Percentiles rank a stretch among this genome's conserved stretches.
Conservation (phyloP, 1,284 basidiomycete species). For the Apiotrichum gamsii region DNA sequence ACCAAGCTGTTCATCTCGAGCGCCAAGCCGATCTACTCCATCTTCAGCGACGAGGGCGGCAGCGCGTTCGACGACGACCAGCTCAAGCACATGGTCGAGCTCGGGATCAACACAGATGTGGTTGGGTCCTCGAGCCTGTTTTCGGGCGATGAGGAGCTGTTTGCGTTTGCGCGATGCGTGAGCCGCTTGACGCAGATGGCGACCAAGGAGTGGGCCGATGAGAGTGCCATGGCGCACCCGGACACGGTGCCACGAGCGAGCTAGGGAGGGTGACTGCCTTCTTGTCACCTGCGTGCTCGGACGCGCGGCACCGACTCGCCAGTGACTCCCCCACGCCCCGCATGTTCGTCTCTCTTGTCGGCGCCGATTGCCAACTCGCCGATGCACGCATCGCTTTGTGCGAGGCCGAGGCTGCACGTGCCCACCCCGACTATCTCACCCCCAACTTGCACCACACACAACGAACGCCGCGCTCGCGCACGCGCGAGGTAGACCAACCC, state of each 20-base stretch:
- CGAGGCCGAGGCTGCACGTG: no score
- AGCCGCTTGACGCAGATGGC: constrained; percentile 85
- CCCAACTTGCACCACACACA: no score
- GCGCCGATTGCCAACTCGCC: no score
- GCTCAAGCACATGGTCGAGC: constrained; percentile 49
- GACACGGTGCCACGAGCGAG: neutral
- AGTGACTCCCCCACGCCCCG: no score
- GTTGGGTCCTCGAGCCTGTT: constrained; percentile 81
- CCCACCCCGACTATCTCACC: no score
- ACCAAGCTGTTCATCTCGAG: constrained; percentile 85
- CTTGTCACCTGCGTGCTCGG: no score
- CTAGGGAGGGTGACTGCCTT: no score
- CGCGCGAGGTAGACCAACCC: no score
- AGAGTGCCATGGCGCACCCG: constrained; percentile 12
- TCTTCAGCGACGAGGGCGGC: constrained; percentile 68
- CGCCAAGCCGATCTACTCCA: constrained; percentile 77
- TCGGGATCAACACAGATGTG: constrained; percentile 69
- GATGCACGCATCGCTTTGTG: no score
- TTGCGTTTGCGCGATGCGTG: constrained; percentile 89
- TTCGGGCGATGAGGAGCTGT: constrained; percentile 86
- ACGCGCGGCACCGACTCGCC: no score
- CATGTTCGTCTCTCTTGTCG: no score
- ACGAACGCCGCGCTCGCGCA: no score
- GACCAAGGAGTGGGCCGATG: constrained; percentile 22
- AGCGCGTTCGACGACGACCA: constrained; percentile 54